phyloP scores from a whole-genome alignment of 345 rosid species.

The Heritiera fomes region DNA sequence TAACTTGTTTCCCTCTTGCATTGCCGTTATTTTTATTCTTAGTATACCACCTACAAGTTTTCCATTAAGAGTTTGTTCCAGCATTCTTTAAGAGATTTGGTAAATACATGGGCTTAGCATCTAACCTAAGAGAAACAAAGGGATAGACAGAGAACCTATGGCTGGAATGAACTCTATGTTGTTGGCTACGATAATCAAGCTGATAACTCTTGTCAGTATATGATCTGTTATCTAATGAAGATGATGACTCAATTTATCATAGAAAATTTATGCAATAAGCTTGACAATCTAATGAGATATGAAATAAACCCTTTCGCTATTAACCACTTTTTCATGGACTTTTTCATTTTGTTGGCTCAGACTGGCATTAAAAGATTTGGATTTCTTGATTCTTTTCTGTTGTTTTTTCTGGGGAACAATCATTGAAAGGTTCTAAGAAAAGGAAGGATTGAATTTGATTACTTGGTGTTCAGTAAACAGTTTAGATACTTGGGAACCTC shows the following conservation, averaged over 20 bases:
- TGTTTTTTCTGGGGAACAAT: neutral
- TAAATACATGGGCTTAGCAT: neutral
- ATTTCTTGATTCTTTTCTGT: neutral
- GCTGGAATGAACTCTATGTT: conserved; percentile 3
- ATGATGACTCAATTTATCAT: conserved; percentile 2
- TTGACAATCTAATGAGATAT: neutral
- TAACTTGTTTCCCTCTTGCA: neutral
- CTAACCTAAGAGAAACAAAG: neutral
- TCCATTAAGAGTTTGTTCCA: neutral
- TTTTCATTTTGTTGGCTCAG: conserved; percentile 6
- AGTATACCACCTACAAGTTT: neutral
- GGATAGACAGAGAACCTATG: neutral
- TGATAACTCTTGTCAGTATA: neutral
- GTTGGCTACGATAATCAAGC: conserved; percentile 1
- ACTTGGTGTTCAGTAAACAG: neutral
- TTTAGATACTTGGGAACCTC: conserved; percentile 4
- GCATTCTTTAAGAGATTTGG: neutral
- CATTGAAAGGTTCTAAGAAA: neutral
- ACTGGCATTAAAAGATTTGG: neutral
- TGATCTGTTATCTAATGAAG: neutral
- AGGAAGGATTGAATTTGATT: neutral
- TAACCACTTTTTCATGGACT: neutral
- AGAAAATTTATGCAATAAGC: neutral
- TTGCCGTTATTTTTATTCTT: neutral
- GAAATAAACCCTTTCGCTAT: neutral